A percentile compares a stretch with the other conserved stretches of the same genome.
phyloP scores from a whole-genome alignment of 1,284 basidiomycete species.

The Ganoderma boninense region DNA sequence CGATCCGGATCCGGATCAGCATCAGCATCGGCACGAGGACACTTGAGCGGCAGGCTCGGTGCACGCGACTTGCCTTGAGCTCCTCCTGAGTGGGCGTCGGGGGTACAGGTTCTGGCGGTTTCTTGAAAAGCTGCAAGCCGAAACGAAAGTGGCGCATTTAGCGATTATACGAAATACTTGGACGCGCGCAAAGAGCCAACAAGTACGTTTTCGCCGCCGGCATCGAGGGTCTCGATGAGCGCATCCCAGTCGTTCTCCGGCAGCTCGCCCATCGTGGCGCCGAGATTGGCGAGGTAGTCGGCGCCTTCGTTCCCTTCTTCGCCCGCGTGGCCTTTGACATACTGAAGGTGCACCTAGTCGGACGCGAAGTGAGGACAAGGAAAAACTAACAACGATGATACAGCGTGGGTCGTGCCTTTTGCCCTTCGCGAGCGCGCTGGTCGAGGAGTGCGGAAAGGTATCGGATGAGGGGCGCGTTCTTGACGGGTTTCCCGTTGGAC shows the following conservation, averaged over 20 bases:
- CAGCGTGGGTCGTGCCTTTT: conserved; percentile 41
- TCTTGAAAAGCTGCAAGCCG: not conserved
- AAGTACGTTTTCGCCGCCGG: not conserved
- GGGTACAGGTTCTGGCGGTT: not conserved
- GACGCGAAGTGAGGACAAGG: not conserved
- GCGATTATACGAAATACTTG: not conserved
- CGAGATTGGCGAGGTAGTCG: conserved; percentile 71
- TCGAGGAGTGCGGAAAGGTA: conserved; percentile 66
- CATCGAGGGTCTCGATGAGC: conserved; percentile 18
- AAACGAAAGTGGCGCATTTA: not conserved
- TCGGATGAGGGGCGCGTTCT: conserved; percentile 70
- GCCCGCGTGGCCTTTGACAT: conserved; percentile 80
- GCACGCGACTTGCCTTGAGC: conserved; percentile 14
- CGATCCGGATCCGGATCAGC: conserved; percentile 45
- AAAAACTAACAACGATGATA: not conserved
- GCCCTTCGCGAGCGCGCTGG: conserved; percentile 55
- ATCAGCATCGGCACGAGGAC: conserved; percentile 34
- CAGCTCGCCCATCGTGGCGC: conserved; percentile 48
- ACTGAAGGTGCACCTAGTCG: conserved; percentile 57
- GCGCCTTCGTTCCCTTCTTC: conserved; percentile 82
- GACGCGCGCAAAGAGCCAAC: not conserved
- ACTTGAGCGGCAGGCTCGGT: conserved; percentile 40
- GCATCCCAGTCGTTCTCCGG: conserved; percentile 66
- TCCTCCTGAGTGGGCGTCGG: conserved; percentile 6
- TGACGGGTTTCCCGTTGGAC: conserved; percentile 60